Evolutionary conservation across 2,329 filamentous ascomycete genomes (phyloP).

Genomic region (Aspergillus sp.): DNA sequence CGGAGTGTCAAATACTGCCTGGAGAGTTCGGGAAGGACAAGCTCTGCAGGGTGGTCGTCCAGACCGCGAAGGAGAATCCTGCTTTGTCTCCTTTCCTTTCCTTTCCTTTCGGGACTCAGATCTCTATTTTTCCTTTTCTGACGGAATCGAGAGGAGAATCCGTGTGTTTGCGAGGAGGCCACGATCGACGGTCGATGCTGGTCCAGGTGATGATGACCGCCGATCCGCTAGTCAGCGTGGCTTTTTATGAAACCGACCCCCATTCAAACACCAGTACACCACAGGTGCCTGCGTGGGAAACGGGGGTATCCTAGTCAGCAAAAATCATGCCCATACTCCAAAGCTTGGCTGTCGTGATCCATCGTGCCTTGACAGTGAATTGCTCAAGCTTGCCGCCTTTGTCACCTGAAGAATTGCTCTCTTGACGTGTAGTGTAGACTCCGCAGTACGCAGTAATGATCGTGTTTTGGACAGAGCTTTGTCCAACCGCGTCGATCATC

Average conservation of each 20-base stretch:
- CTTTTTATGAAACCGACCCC: slow-evolving; percentile 5
- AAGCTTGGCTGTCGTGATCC: not conserved
- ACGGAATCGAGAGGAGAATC: not conserved
- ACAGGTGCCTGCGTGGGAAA: slow-evolving; percentile 21
- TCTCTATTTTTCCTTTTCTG: not conserved
- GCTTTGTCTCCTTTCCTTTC: not conserved
- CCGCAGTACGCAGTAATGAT: not conserved
- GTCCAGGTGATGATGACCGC: slow-evolving; percentile 12
- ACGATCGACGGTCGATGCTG: slow-evolving; percentile 10
- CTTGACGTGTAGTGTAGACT: no score
- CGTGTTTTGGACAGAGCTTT: slow-evolving; percentile 1
- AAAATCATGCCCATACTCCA: not conserved
- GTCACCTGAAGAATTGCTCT: not conserved
- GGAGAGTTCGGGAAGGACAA: not conserved
- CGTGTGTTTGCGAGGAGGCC: not conserved
- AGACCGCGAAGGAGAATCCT: not conserved
- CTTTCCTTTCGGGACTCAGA: slow-evolving; percentile 3
- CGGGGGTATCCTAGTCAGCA: slow-evolving; percentile 20
- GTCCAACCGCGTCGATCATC: slow-evolving; percentile 1
- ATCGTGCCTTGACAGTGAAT: not conserved
- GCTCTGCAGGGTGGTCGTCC: slow-evolving; percentile 9
- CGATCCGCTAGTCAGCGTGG: slow-evolving; percentile 8
- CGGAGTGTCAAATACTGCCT: not conserved
- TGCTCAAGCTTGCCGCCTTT: not conserved
- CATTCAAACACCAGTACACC: slow-evolving; percentile 12